Evolutionary conservation across 2,329 filamentous ascomycete genomes (phyloP).

Genomic region (Hypoxylon sp.): DNA sequence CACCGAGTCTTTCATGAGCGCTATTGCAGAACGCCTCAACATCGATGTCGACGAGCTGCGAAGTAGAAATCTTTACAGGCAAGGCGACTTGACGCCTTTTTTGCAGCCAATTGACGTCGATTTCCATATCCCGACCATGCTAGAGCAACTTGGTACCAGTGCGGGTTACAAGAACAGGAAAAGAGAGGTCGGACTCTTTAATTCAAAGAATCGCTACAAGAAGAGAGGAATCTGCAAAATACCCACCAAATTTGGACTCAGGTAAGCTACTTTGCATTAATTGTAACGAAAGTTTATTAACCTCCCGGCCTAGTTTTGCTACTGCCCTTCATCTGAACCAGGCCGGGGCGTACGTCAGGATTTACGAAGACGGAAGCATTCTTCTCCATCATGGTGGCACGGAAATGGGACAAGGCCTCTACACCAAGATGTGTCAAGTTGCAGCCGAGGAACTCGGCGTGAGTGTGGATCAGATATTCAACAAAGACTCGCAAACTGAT

Average conservation of each 20-base stretch:
- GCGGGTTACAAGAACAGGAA: slow-evolving; percentile 77
- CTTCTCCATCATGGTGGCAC: slow-evolving; percentile 94
- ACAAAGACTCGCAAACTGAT: slow-evolving; percentile 94
- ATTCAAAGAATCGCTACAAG: slow-evolving; percentile 88
- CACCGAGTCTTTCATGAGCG: slow-evolving; percentile 86
- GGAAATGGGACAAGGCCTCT: slow-evolving; percentile 96
- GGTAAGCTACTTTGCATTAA: slow-evolving; percentile 53
- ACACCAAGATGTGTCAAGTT: slow-evolving; percentile 97
- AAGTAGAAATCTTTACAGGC: slow-evolving; percentile 87
- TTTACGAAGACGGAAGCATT: slow-evolving; percentile 93
- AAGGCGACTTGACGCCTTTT: slow-evolving; percentile 85
- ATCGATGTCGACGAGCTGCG: slow-evolving; percentile 86
- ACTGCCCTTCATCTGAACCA: slow-evolving; percentile 96
- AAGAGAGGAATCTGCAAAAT: slow-evolving; percentile 87
- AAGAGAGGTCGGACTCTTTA: slow-evolving; percentile 80
- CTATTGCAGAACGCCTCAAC: slow-evolving; percentile 85
- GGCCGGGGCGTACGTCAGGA: slow-evolving; percentile 91
- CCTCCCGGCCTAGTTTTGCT: slow-evolving; percentile 63
- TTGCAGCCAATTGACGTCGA: slow-evolving; percentile 84
- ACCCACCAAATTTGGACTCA: slow-evolving; percentile 97
- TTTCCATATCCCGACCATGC: slow-evolving; percentile 96
- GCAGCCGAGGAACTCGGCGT: slow-evolving; percentile 89
- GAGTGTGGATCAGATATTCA: slow-evolving; percentile 83
- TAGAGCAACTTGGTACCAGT: slow-evolving; percentile 83
- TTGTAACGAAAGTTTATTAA: neutral